Evolutionary conservation across 73 alveolate species (phyloP), one percentile per base, ranked within the genome.

Genomic region (Durusdinium trenchii): DNA sequence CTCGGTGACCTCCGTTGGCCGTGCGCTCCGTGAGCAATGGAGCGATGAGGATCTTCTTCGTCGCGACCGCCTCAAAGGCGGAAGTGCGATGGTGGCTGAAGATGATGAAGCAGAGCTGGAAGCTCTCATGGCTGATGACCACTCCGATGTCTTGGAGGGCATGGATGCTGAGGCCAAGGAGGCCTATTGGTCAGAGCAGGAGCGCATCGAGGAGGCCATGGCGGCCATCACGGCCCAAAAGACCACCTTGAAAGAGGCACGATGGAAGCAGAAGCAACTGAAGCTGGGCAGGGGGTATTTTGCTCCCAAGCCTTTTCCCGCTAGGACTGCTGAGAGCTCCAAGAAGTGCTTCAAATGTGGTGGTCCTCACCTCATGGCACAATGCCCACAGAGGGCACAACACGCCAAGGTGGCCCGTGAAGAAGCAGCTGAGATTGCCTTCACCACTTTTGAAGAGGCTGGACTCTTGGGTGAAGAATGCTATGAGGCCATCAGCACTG

Each of bases 161-260:
- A 40, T 35, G 0, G 20, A 52, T 1, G 57, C 4, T 6, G 67
- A 62, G 76, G 94, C 50, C 32, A 52, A 84, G 6, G 78, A 32
- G 36, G 94, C 67, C 42, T 60, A 84, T 43, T 75, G 50, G 1
- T 45, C 93, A 9, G 35, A 32, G 50, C 75, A 46, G n/a, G 67
- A n/a, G n/a, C n/a, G n/a, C n/a, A n/a, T n/a, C n/a, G n/a, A 83
- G 12, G 93, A 83, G 30, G 93, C 75, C 52, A 45, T 28, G 51
- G 93, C 61, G 54, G 93, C 93, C 0, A 14, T 83, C 18, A 73
- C 47, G 10, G 94, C 46, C 1, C 51, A 73, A 4, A 20, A 35
- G 57, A 47, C 52, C 28, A 50, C 92, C 9, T 46, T 81, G 50
- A 42, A 32, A 20, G 92, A 81, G 4, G 92, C 92, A 0, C 92